Base-by-base conservation (phyloP, 352 stramenopile genomes). In the Phytophthora kernoviae region DNA sequence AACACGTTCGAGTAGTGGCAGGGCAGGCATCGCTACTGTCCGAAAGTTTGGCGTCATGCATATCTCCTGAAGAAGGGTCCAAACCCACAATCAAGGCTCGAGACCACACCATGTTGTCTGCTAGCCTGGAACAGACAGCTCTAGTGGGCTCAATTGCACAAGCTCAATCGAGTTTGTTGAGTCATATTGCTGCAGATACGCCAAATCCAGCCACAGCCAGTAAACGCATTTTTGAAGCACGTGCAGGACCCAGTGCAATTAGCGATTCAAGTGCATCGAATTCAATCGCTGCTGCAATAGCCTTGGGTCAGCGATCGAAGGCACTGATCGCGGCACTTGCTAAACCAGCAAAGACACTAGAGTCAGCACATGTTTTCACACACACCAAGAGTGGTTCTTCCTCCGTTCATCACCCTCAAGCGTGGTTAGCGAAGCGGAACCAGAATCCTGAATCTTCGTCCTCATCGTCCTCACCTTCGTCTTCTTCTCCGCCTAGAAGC, bases 321-420 rank as follows among this genome's bases (percentile, higher is more conserved):
- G 65, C 72, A 4, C 48, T 79, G 11, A 84, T 81, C 20, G 62
- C 75, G 4, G 68, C 75, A 0, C 57, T 79, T 17, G 51, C 69
- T 4, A 44, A 41, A 26, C 47, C 62, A 8, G 24, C 12, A 14
- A 61, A 40, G n/a, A 53, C 53, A 7, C 53, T 37, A 9, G 34
- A 57, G 5, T 9, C 36, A 24, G n/a, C 8, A 4, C 50, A 7
- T 24, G 27, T 21, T 4, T 44, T 40, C 11, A 30, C 11, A 22
- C 5, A 10, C 6, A 10, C 32, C 30, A 8, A 17, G 45, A 2
- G n/a, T 5, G 18, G 4, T 4, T 27, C 41, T 9, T 40, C 36
- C 5, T 24, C 46, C 11, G 56, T 57, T 18, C 32, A 18, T 9
- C 46, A 71, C 8, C 41, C 46, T 4, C 58, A 72, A 48, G 53